Conservation (phyloP, 805 yeast genomes). For the Candida chauliodis region DNA sequence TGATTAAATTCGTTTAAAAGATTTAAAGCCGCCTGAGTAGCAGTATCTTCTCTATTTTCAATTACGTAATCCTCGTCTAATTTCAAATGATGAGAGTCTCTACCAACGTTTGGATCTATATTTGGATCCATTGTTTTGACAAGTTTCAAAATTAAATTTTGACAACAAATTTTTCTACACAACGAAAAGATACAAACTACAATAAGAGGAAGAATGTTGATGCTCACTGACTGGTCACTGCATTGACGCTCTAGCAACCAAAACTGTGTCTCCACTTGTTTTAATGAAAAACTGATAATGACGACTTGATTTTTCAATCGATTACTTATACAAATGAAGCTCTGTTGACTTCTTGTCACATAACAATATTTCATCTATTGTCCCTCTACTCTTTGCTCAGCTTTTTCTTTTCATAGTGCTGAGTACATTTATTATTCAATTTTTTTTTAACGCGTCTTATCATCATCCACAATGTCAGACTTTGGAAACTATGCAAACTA, state of each 20-base stretch:
- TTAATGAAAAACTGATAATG: no score
- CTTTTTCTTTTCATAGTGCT: no score
- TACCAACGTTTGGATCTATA: conserved; percentile 7
- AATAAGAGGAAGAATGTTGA: no score
- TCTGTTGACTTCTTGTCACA: no score
- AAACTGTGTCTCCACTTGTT: no score
- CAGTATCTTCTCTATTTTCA: neutral
- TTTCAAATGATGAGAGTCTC: neutral
- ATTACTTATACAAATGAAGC: no score
- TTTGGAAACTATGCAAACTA: conserved; percentile 14
- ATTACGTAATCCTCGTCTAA: neutral
- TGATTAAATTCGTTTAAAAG: conserved; percentile 1
- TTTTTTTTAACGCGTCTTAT: conserved; percentile 5
- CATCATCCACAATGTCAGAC: conserved; percentile 12
- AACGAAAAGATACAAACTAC: neutral
- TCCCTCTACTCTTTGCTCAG: no score
- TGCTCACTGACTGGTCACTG: no score
- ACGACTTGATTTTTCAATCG: no score
- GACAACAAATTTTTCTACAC: neutral
- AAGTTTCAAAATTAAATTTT: neutral
- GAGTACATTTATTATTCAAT: no score
- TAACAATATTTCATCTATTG: no score
- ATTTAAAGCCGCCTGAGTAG: conserved; percentile 1
- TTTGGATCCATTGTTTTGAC: conserved; percentile 6
- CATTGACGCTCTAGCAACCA: no score